Evolutionary conservation across 495 filamentous ascomycete genomes (phyloP).

Genomic region (Darksidea phi): DNA sequence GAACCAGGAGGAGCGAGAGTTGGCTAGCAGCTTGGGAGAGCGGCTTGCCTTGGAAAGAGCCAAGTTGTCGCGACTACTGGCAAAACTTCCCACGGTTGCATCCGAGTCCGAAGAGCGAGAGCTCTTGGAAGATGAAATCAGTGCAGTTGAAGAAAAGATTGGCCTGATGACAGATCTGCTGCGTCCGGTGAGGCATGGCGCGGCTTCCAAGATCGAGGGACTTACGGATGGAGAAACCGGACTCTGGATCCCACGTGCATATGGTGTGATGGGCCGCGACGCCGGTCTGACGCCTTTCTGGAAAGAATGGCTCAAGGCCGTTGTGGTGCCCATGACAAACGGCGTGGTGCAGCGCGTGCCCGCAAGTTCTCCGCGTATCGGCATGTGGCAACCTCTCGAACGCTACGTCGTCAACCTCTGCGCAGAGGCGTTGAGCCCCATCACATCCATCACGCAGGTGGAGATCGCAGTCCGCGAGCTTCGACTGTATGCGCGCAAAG

Average conservation of each 20-base stretch:
- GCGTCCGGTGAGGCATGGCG: conserved; percentile 86
- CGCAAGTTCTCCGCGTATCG: conserved; percentile 82
- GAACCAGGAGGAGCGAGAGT: conserved; percentile 90
- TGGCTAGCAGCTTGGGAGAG: conserved; percentile 89
- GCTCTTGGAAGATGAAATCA: conserved; percentile 86
- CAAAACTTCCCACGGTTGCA: conserved; percentile 72
- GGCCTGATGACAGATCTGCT: conserved; percentile 93
- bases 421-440: conserved; percentile 87
- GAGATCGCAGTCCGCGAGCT: conserved; percentile 88
- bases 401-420: conserved; percentile 97
- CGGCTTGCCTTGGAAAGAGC: conserved; percentile 85
- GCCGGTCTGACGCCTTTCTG: conserved; percentile 83
- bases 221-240: conserved; percentile 94
- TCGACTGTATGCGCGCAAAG: conserved; percentile 86
- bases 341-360: conserved; percentile 79
- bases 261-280: conserved; percentile 89
- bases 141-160: conserved; percentile 95
- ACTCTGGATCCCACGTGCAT: conserved; percentile 93
- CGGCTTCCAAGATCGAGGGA: conserved; percentile 95
- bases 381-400: conserved; percentile 95
- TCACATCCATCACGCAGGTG: conserved; percentile 91
- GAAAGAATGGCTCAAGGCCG: conserved; percentile 96
- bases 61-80: conserved; percentile 81
- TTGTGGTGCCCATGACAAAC: conserved; percentile 92
- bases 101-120: conserved; percentile 82